phyloP scores from a whole-genome alignment of 495 filamentous ascomycete genomes.

The Annulohypoxylon bovei region DNA sequence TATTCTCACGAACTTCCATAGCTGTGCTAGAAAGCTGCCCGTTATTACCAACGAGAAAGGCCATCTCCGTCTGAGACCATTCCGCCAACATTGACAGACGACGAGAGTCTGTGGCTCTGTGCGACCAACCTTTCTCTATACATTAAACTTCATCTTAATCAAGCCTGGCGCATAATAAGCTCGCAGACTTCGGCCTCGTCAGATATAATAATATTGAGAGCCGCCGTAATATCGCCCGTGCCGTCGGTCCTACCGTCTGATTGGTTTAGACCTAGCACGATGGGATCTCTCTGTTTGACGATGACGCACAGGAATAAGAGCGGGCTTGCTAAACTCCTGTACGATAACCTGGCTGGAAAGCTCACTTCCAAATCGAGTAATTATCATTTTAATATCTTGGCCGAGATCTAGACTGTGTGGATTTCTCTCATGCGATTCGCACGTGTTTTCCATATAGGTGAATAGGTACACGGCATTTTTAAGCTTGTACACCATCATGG shows the following conservation, averaged over 20 bases:
- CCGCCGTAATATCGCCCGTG: constrained; percentile 3
- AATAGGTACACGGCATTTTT: constrained; percentile 24
- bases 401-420: not conserved
- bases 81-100: constrained; percentile 31
- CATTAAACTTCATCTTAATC: constrained; percentile 11
- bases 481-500: not conserved
- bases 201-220: constrained; percentile 31
- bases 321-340: constrained; percentile 13
- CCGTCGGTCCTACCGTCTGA: not conserved
- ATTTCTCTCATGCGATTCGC: not conserved
- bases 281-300: constrained; percentile 23
- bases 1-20: not conserved
- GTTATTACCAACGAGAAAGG: constrained; percentile 5
- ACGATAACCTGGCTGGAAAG: constrained; percentile 3
- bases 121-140: constrained; percentile 25
- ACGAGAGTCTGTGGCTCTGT: constrained; percentile 31
- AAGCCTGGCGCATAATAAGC: constrained; percentile 17
- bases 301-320: constrained; percentile 13
- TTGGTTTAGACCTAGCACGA: not conserved
- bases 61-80: constrained; percentile 31
- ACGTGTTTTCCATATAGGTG: not conserved
- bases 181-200: constrained; percentile 17
- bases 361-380: not conserved
- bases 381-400: constrained; percentile 4
- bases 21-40: not conserved